Conservation (phyloP, 352 stramenopile genomes). For the Globisporangium lucens region DNA sequence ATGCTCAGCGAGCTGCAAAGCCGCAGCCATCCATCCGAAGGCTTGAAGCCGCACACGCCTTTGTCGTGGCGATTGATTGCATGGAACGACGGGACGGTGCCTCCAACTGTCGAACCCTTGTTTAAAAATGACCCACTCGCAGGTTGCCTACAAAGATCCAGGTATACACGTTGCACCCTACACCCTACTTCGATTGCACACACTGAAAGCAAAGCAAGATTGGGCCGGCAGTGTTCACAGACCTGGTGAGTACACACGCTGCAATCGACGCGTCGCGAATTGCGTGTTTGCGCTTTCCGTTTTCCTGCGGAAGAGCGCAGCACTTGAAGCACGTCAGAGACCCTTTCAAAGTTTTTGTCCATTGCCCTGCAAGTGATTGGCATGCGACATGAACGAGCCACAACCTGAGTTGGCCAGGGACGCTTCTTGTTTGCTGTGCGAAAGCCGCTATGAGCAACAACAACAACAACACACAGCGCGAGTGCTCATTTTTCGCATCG, state of each 20-base stretch:
- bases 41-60: not conserved
- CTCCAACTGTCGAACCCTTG: conserved; percentile 7
- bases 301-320: not conserved
- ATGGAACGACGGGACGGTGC: not conserved
- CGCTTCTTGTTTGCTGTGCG: not conserved
- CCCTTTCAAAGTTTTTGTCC: conserved; percentile 1
- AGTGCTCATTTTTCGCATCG: not conserved
- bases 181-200: conserved; percentile 4
- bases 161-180: conserved; percentile 4
- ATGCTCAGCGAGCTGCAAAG: not conserved
- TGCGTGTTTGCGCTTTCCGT: not conserved
- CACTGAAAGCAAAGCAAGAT: not conserved
- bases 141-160: not conserved
- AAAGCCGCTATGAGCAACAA: not conserved
- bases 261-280: conserved; percentile 1
- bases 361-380: not conserved
- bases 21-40: not conserved
- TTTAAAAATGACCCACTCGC: conserved; percentile 1
- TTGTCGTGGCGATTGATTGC: not conserved
- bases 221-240: not conserved
- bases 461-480: not conserved
- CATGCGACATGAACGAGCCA: conserved; percentile 1
- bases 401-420: not conserved
- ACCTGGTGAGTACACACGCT: not conserved
- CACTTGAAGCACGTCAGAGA: not conserved